Base-by-base conservation (phyloP, 441 rosid genomes). In the Eutrema salsugineum region DNA sequence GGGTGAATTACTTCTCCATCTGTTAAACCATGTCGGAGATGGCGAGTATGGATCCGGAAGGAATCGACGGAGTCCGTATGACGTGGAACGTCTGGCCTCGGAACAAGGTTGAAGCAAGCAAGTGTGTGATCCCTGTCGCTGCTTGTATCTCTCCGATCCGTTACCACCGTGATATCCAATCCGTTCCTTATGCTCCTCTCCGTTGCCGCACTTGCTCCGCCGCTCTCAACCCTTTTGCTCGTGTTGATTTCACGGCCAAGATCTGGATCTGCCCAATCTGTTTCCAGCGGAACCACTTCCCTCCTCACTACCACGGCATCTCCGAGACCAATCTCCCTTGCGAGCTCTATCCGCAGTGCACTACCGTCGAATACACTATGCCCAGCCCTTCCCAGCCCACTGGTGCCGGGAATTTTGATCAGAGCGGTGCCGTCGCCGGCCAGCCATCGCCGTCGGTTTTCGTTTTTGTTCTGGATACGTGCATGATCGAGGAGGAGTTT, bases 241-340 rank as follows among this genome's bases (percentile, higher is more conserved):
- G 93, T 53, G 97, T 93, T n/a, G 98, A 93, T 75, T 89, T 88
- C 83, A 39, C 79, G 1, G 97, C 92, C 55, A 93, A 88, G 95
- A 87, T 93, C 88, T 95, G 99, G 98, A 95, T 89, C 87, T 95
- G 98, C 62, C 97, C 97, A 4, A 85, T 95, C 81, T 95, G 99
- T 50, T 95, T 63, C 80, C 97, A 90, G 77, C 88, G 98, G 28
- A 95, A 86, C 63, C 94, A 89, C 62, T 92, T 95, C 63, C 98
- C 99, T 17, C 88, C 93, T 3, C 94, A 92, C 60, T 95, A 95
- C 66, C 68, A 85, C 50, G 80, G 78, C 77, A 91, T 95, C 83
- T 95, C 99, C 39, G 98, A 91, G 66, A 88, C 93, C 16, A 92
- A 92, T 73, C 83, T 91, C 62, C 97, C 97, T 20, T 85, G 93